These are phyloP conservation scores for Mycena citricolor DNA, from an alignment of 1,284 basidiomycete genomes.

Conservation along the genomic window DNA sequence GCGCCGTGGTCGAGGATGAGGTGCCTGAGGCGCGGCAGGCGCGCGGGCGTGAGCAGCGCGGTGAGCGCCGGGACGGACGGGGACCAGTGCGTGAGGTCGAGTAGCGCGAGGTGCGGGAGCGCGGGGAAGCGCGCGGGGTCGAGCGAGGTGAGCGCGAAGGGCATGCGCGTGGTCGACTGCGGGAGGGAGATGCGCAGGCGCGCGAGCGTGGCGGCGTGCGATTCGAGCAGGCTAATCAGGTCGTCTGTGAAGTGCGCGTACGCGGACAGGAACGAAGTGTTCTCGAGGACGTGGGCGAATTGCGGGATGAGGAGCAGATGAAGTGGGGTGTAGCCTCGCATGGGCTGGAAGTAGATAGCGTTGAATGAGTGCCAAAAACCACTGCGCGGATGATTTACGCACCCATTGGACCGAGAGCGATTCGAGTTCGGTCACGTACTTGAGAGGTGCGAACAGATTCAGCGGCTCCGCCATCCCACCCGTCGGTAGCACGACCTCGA, in stretches of 20 bases:
- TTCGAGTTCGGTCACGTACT: conserved; percentile 4
- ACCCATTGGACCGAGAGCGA: conserved; percentile 11
- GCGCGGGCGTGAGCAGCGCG: not conserved
- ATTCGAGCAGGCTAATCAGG: not conserved
- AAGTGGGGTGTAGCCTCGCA: conserved; percentile 1
- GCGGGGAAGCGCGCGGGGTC: not conserved
- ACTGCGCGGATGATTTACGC: not conserved
- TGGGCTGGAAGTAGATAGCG: not conserved
- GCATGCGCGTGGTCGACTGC: not conserved
- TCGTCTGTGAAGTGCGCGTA: not conserved
- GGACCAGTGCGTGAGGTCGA: conserved; percentile 11
- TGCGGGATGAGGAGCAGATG: conserved; percentile 1
- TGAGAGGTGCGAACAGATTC: conserved; percentile 1
- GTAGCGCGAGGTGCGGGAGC: conserved; percentile 5
- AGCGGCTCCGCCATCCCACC: conserved; percentile 7
- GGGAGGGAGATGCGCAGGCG: conserved; percentile 11
- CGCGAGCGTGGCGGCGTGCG: conserved; percentile 3
- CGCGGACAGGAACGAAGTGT: not conserved
- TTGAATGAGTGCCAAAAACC: too few relatives aligned
- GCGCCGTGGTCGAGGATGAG: conserved; percentile 11
- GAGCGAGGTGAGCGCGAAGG: not conserved
- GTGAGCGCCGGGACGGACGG: not conserved
- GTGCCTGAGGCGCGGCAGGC: conserved; percentile 1
- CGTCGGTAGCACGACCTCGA: conserved; percentile 6
- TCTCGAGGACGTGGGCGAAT: conserved; percentile 1